These are phyloP conservation scores for Raffaelea deltoideospora DNA, from an alignment of 2,329 filamentous ascomycete genomes.

Conservation along the genomic window DNA sequence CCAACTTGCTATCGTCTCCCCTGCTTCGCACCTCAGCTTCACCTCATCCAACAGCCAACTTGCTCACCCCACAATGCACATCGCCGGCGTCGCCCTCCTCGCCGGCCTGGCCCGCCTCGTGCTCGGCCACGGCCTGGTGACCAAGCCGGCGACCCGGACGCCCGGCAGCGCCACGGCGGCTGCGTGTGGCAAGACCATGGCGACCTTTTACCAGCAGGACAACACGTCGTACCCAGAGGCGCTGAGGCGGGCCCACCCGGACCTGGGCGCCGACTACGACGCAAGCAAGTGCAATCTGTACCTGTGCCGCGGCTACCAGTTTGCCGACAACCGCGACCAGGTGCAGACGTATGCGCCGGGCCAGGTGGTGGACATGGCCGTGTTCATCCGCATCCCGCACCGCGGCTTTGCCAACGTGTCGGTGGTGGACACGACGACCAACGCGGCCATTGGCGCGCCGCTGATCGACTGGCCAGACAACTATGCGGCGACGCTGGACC, in stretches of 20 bases:
- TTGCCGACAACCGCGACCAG: slow-evolving; percentile 21
- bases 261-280: slow-evolving; percentile 12
- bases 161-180: slow-evolving; percentile 13
- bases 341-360: slow-evolving; percentile 24
- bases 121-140: slow-evolving; percentile 14
- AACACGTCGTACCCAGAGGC: slow-evolving; percentile 19
- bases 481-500: slow-evolving; percentile 14
- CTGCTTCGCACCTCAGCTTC: too few relatives aligned
- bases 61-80: neutral
- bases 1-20: too few relatives aligned
- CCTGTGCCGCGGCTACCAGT: slow-evolving; percentile 25
- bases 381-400: slow-evolving; percentile 30
- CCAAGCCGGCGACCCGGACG: slow-evolving; percentile 11
- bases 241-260: slow-evolving; percentile 13
- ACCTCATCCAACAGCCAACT: too few relatives aligned
- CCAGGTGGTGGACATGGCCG: slow-evolving; percentile 24
- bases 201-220: slow-evolving; percentile 16
- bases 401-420: slow-evolving; percentile 31
- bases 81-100: slow-evolving; percentile 1
- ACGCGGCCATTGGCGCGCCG: slow-evolving; percentile 32
- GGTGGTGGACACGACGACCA: slow-evolving; percentile 28
- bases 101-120: slow-evolving; percentile 8
- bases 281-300: slow-evolving; percentile 19
- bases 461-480: slow-evolving; percentile 14
- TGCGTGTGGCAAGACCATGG: slow-evolving; percentile 16